These are phyloP conservation scores for Aspergillus caelatus DNA, from an alignment of 2,329 filamentous ascomycete species.

Conservation along the genomic window DNA sequence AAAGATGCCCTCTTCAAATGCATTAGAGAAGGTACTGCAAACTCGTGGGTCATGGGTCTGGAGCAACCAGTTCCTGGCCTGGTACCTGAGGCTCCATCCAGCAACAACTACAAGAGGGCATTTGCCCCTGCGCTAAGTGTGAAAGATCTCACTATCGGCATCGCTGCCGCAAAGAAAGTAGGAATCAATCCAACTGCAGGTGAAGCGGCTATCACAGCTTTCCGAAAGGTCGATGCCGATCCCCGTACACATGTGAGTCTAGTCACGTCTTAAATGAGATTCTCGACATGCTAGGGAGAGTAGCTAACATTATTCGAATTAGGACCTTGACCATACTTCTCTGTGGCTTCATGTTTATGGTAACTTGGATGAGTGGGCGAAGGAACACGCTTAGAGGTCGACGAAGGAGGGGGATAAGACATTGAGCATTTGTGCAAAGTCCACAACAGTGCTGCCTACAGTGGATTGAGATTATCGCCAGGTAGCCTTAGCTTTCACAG, in stretches of 20 bases:
- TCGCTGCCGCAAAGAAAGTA: neutral
- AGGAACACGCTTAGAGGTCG: neutral
- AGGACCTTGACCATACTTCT: neutral
- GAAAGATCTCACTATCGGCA: neutral
- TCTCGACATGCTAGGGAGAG: no score
- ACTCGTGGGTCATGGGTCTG: neutral
- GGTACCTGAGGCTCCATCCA: neutral
- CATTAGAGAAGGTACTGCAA: neutral
- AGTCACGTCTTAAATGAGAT: neutral
- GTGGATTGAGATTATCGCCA: no score
- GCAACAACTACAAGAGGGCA: neutral
- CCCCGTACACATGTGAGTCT: neutral
- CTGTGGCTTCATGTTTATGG: neutral
- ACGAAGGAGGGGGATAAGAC: no score
- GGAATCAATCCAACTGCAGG: neutral
- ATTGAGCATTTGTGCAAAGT: no score
- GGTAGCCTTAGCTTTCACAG: no score
- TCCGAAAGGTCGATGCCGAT: neutral
- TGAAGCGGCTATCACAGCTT: neutral
- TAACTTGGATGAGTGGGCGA: no score
- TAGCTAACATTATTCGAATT: neutral
- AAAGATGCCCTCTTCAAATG: neutral
- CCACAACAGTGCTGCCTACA: no score
- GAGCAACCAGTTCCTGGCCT: neutral
- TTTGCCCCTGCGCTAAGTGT: neutral